Evolutionary conservation across 2,329 filamentous ascomycete species (phyloP).

Genomic region (Botrytis paeoniae): DNA sequence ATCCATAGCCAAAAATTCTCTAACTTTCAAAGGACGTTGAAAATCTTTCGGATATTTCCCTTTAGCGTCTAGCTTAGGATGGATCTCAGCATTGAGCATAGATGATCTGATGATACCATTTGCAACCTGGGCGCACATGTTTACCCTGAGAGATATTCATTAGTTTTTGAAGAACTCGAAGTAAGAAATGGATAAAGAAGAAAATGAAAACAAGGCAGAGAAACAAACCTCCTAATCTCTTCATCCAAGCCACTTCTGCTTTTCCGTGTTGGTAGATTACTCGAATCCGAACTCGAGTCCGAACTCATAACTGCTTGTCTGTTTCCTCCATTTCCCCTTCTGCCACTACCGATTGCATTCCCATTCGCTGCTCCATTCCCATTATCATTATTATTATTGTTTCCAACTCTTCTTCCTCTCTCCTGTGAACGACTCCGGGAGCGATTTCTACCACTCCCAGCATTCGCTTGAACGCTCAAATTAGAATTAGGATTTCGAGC

Average conservation of each 20-base stretch:
- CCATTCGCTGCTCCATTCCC: neutral
- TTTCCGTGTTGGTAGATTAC: neutral
- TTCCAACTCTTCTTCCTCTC: neutral
- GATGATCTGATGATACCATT: neutral
- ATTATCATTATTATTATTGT: neutral
- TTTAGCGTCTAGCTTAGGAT: neutral
- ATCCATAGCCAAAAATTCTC: neutral
- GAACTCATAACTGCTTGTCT: neutral
- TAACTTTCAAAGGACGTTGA: neutral
- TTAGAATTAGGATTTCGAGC: too few species aligned
- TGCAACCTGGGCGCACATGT: neutral
- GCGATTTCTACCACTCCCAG: neutral
- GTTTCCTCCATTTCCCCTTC: neutral
- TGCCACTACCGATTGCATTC: neutral
- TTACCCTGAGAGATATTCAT: neutral
- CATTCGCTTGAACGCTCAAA: neutral
- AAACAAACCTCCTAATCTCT: neutral
- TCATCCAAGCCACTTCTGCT: neutral
- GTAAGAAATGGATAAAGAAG: too few species aligned
- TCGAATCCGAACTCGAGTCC: neutral
- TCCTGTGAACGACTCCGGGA: neutral
- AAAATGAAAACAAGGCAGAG: rapidly evolving
- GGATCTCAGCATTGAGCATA: neutral
- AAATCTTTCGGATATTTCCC: neutral
- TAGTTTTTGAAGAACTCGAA: neutral